phyloP scores from a whole-genome alignment of 352 stramenopile genomes.

The Globisporangium lucens region DNA sequence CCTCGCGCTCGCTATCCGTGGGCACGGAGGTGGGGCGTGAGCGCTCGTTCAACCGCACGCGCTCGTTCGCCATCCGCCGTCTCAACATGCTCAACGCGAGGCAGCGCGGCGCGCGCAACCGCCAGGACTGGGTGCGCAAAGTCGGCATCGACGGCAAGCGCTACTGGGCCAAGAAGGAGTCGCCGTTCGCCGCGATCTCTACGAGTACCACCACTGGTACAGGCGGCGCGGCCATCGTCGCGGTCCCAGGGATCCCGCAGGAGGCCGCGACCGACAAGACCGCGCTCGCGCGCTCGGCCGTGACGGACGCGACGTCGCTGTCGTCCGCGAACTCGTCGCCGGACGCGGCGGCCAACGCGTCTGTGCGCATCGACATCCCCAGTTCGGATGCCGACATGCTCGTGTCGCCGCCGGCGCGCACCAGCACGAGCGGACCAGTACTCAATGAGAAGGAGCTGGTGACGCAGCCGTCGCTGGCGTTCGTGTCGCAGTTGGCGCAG shows the following conservation, averaged over 20 bases:
- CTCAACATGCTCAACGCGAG: conserved; percentile 86
- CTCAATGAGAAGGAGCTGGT: conserved; percentile 59
- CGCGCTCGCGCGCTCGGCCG: conserved; percentile 10
- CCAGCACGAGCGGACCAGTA: background rate
- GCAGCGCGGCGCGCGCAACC: conserved; percentile 75
- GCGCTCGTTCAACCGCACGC: conserved; percentile 80
- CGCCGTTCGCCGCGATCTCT: conserved; percentile 29
- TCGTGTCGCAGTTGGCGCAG: conserved; percentile 83
- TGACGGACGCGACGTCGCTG: conserved; percentile 17
- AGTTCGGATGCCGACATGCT: conserved; percentile 37
- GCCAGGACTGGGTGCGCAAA: conserved; percentile 82
- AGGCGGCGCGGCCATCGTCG: conserved; percentile 6
- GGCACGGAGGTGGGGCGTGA: conserved; percentile 42
- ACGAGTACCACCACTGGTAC: background rate
- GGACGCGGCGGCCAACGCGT: background rate
- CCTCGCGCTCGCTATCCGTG: conserved; percentile 33
- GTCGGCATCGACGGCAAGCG: conserved; percentile 78
- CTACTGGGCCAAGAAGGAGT: conserved; percentile 79
- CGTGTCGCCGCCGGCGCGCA: conserved; percentile 26
- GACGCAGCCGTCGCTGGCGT: conserved; percentile 78
- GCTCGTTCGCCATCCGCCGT: conserved; percentile 83
- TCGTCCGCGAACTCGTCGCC: conserved; percentile 16
- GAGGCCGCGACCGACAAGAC: conserved; percentile 12
- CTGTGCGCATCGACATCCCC: conserved; percentile 42
- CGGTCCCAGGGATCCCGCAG: conserved; percentile 1